Conservation (phyloP, 2,329 filamentous ascomycete species). For the Fusarium phyllophilum region DNA sequence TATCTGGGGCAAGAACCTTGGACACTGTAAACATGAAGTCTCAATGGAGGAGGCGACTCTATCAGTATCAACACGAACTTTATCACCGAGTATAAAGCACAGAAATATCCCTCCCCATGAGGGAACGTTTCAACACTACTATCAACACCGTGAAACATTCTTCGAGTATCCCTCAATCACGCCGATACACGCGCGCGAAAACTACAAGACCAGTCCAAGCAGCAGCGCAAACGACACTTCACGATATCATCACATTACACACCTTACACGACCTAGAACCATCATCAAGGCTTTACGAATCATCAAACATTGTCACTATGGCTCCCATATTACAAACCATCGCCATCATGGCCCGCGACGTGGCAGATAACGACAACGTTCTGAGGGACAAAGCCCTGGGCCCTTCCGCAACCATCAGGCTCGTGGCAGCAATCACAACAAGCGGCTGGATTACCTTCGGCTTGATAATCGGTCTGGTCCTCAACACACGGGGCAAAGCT, state of each 20-base stretch:
- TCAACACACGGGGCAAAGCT: slow-evolving; percentile 45
- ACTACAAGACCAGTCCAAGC: not conserved
- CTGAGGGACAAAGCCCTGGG: slow-evolving; percentile 14
- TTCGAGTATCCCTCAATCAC: slow-evolving; percentile 11
- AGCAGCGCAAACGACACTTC: not conserved
- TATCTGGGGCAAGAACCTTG: not conserved
- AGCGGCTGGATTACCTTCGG: slow-evolving; percentile 48
- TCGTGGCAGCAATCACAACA: slow-evolving; percentile 42
- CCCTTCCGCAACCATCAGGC: slow-evolving; percentile 21
- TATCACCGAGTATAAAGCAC: not conserved
- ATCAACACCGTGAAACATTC: not conserved
- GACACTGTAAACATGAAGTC: not conserved
- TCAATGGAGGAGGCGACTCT: not conserved
- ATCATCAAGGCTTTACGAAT: not conserved
- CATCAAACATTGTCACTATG: not conserved
- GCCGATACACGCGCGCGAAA: not conserved
- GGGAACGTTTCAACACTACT: not conserved
- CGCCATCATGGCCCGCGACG: not conserved
- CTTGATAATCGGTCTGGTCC: slow-evolving; percentile 46
- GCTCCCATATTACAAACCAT: not conserved
- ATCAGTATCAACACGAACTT: not conserved
- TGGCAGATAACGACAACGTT: not conserved
- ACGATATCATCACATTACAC: not conserved
- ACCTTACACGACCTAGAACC: not conserved
- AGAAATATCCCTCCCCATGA: not conserved